A percentile compares a stretch with the other conserved stretches of the same genome.
Evolutionary conservation across 805 yeast genomes (phyloP).

Genomic region (Yarrowia sp.): DNA sequence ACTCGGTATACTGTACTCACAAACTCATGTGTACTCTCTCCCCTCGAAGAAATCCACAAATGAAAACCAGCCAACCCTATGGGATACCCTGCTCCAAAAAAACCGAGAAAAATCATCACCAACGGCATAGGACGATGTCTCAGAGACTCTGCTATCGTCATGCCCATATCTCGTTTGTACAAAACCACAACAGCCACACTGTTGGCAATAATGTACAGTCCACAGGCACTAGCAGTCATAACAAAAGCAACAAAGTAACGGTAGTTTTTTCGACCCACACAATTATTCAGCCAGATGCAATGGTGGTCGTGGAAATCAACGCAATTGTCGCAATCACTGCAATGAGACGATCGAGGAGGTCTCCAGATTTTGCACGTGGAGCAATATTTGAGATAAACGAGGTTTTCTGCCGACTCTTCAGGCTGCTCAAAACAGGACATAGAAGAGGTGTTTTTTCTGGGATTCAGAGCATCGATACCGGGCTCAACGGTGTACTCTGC

Average conservation of each 20-base stretch:
- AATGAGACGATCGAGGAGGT: slow-evolving; percentile 73
- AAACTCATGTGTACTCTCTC: slow-evolving; percentile 72
- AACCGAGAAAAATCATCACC: slow-evolving; percentile 50
- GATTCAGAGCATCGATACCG: slow-evolving; percentile 45
- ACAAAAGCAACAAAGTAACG: slow-evolving; percentile 45
- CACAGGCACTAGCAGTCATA: slow-evolving; percentile 38
- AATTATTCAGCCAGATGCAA: slow-evolving; percentile 66
- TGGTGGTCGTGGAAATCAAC: slow-evolving; percentile 68
- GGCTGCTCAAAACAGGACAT: not conserved
- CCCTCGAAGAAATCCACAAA: slow-evolving; percentile 50
- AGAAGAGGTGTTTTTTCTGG: not conserved
- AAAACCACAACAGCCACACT: slow-evolving; percentile 38
- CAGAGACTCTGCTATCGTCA: slow-evolving; percentile 33
- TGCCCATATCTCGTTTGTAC: slow-evolving; percentile 27
- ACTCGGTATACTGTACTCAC: slow-evolving; percentile 41
- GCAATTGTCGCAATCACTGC: slow-evolving; percentile 66
- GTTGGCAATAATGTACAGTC: slow-evolving; percentile 36
- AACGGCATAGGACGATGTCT: slow-evolving; percentile 34
- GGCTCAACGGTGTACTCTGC: slow-evolving; percentile 54
- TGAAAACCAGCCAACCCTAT: slow-evolving; percentile 52
- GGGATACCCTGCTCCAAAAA: slow-evolving; percentile 56
- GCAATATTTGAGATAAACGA: slow-evolving; percentile 56
- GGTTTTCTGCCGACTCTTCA: slow-evolving; percentile 25
- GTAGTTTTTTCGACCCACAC: slow-evolving; percentile 73
- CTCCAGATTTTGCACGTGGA: slow-evolving; percentile 68